Evolutionary conservation across 495 filamentous ascomycete species (phyloP).

Genomic region (Penicillium lividum): DNA sequence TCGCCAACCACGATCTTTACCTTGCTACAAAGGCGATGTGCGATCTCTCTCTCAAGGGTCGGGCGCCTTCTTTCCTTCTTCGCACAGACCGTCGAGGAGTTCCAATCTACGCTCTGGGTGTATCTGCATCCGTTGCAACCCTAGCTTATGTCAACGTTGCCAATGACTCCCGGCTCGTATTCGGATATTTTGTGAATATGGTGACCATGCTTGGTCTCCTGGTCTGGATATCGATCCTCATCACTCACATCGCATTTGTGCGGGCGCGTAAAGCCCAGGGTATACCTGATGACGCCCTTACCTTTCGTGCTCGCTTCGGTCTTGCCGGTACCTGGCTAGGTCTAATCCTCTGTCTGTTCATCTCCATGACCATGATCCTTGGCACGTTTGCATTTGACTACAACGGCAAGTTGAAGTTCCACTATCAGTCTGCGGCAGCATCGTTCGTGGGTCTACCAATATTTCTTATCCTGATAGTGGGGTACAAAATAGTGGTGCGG

Average conservation of each 20-base stretch:
- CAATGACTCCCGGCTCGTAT: slow-evolving; percentile 62
- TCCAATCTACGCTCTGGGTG: slow-evolving; percentile 64
- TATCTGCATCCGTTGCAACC: slow-evolving; percentile 58
- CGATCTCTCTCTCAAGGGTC: slow-evolving; percentile 67
- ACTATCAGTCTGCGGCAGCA: slow-evolving; percentile 69
- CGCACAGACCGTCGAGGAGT: slow-evolving; percentile 69
- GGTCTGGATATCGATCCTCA: slow-evolving; percentile 72
- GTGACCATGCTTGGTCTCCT: slow-evolving; percentile 72
- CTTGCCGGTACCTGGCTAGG: slow-evolving; percentile 64
- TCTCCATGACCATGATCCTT: slow-evolving; percentile 72
- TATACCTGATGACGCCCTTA: slow-evolving; percentile 59
- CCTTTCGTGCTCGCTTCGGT: slow-evolving; percentile 74
- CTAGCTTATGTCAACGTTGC: slow-evolving; percentile 75
- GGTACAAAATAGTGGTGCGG: slow-evolving; percentile 61
- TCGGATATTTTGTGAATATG: slow-evolving; percentile 76
- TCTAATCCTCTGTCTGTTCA: slow-evolving; percentile 64
- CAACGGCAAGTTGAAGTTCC: slow-evolving; percentile 44
- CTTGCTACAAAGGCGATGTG: slow-evolving; percentile 74
- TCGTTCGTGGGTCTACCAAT: slow-evolving; percentile 76
- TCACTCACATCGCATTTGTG: slow-evolving; percentile 77
- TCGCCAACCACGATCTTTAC: slow-evolving; percentile 63
- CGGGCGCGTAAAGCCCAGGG: slow-evolving; percentile 68
- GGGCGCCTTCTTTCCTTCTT: slow-evolving; percentile 69
- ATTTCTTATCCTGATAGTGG: slow-evolving; percentile 68
- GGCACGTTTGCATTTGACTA: slow-evolving; percentile 54